Conservation (phyloP, 2,329 filamentous ascomycete genomes). For the Claviceps citrina region DNA sequence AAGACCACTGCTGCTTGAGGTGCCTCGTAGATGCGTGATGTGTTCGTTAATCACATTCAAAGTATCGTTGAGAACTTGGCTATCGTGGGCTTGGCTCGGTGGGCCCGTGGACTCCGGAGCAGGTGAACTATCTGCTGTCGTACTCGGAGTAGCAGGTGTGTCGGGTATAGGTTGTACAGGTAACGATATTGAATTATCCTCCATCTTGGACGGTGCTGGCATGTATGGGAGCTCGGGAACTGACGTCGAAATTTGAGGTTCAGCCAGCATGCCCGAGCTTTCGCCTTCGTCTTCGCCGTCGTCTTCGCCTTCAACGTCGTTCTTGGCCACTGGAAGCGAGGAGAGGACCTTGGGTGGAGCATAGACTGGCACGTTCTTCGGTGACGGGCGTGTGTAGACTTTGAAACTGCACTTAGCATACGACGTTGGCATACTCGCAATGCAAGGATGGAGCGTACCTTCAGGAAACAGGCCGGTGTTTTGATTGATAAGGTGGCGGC, state of each 20-base stretch:
- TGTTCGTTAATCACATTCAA: slow-evolving; percentile 94
- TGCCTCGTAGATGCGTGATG: slow-evolving; percentile 65
- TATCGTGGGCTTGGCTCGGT: slow-evolving; percentile 32
- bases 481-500: slow-evolving; percentile 55
- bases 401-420: slow-evolving; percentile 11
- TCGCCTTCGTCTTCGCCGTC: slow-evolving; percentile 13
- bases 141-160: slow-evolving; percentile 13
- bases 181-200: slow-evolving; percentile 22
- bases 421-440: slow-evolving; percentile 6
- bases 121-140: slow-evolving; percentile 15
- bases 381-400: slow-evolving; percentile 48
- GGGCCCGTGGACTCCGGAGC: slow-evolving; percentile 21
- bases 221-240: slow-evolving; percentile 14
- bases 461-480: slow-evolving; percentile 71
- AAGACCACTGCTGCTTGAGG: slow-evolving; percentile 35
- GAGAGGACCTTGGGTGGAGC: slow-evolving; percentile 16
- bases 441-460: slow-evolving; percentile 33
- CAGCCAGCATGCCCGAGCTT: slow-evolving; percentile 8
- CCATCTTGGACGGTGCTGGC: slow-evolving; percentile 18
- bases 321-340: slow-evolving; percentile 17
- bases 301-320: slow-evolving; percentile 12
- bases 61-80: slow-evolving; percentile 80
- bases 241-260: slow-evolving; percentile 16
- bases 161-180: slow-evolving; percentile 27
- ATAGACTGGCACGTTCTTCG: slow-evolving; percentile 26